A percentile compares a stretch with the other conserved stretches of the same genome.
phyloP scores from a whole-genome alignment of 495 filamentous ascomycete species.

The Copromyces sp. region DNA sequence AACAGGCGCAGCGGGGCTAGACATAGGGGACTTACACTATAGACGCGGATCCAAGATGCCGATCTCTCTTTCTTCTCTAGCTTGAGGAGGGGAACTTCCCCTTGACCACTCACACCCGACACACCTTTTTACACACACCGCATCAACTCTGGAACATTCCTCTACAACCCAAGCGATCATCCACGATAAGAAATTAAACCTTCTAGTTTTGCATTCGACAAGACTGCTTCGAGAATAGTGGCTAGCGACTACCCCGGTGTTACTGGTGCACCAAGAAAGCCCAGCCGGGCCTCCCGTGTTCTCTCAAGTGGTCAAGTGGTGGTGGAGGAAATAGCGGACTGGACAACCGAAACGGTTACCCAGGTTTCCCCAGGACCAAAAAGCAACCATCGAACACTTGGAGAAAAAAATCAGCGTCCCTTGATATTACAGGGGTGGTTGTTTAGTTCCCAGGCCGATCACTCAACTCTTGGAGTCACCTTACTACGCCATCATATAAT shows the following conservation, averaged over 20 bases:
- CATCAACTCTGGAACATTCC: not conserved
- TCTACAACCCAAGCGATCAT: not conserved
- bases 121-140: not conserved
- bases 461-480: not conserved
- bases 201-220: not conserved
- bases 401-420: not conserved
- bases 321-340: not conserved
- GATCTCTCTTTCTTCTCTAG: not conserved
- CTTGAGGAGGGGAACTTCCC: not conserved
- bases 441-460: not conserved
- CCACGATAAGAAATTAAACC: not conserved
- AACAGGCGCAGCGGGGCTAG: not conserved
- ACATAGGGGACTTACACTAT: not conserved
- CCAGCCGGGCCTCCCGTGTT: not conserved
- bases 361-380: not conserved
- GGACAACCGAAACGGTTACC: not conserved
- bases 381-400: not conserved
- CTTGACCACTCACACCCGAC: not conserved
- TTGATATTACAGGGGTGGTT: not conserved
- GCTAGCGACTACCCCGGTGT: not conserved
- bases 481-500: not conserved
- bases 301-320: not conserved
- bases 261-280: not conserved
- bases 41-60: not conserved
- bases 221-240: not conserved